Conservation (phyloP, 257 asterid genomes). For the Solanum etuberosum region DNA sequence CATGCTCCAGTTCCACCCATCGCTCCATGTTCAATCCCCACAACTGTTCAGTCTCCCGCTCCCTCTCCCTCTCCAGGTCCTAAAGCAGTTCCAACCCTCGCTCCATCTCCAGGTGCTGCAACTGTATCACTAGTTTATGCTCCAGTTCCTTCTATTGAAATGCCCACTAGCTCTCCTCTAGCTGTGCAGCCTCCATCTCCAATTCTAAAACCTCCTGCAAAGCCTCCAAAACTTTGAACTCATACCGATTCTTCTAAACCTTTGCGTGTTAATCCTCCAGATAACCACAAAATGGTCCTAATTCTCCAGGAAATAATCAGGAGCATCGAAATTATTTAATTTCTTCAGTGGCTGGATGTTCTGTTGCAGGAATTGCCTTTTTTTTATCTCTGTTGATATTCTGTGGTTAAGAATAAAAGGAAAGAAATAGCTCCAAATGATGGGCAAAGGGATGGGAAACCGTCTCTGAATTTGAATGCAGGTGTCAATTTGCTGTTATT, state of each 20-base stretch:
- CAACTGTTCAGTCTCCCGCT: neutral
- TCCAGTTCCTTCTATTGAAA: constrained; percentile 6
- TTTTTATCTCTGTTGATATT: constrained; percentile 33
- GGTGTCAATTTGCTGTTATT: constrained; percentile 49
- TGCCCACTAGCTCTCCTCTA: constrained; percentile 15
- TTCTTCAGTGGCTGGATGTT: constrained; percentile 27
- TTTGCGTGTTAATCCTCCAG: neutral
- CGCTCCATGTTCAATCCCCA: neutral
- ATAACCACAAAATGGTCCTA: constrained; percentile 7
- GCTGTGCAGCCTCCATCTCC: constrained; percentile 13
- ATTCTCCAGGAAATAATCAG: constrained; percentile 1
- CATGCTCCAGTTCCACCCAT: neutral
- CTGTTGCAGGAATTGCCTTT: constrained; percentile 39
- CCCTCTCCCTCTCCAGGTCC: neutral
- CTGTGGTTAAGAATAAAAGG: constrained; percentile 25
- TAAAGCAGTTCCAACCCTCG: neutral
- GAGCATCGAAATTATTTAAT: constrained; percentile 9
- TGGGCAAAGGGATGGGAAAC: constrained; percentile 62
- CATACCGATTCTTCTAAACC: neutral
- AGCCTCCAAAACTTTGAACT: constrained; percentile 8
- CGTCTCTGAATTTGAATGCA: constrained; percentile 43
- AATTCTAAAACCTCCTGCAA: constrained; percentile 2
- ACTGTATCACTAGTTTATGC: constrained; percentile 6
- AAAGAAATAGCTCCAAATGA: constrained; percentile 23
- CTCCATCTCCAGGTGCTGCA: constrained; percentile 15